Percentiles rank a stretch among this genome's conserved stretches.
Conservation (phyloP, 768 basidiomycete species). For the Tephrocybe sp. region DNA sequence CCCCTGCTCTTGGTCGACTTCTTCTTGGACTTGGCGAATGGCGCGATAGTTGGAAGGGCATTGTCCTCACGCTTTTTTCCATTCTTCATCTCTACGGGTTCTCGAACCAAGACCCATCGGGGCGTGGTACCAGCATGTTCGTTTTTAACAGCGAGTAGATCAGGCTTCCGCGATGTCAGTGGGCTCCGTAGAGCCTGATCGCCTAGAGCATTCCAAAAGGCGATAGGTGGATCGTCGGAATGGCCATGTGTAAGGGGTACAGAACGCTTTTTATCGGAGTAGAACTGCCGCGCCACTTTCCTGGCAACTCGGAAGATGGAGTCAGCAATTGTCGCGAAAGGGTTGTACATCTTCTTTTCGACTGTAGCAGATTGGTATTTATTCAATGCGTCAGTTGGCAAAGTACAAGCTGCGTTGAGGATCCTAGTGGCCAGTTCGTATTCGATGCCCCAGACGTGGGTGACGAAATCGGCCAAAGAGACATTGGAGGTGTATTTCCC, state of each 20-base stretch:
- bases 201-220: neutral
- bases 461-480: neutral
- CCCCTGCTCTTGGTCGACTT: no score
- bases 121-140: neutral
- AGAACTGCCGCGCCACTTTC: neutral
- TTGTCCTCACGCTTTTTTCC: neutral
- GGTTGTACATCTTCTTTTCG: neutral
- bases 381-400: neutral
- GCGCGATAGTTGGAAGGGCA: no score
- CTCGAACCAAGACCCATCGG: neutral
- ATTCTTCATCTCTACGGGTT: neutral
- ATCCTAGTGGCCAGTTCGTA: neutral
- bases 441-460: constrained; percentile 1
- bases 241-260: neutral
- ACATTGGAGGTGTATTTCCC: neutral
- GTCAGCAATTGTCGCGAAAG: neutral
- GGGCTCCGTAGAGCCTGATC: neutral
- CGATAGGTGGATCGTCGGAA: neutral
- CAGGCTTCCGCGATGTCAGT: neutral
- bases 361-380: neutral
- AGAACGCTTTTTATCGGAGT: neutral
- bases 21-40: no score
- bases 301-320: neutral
- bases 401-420: neutral
- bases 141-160: neutral